Conservation (phyloP, 1,139 yeast genomes). For the Nakaseomyces bracarensis region DNA sequence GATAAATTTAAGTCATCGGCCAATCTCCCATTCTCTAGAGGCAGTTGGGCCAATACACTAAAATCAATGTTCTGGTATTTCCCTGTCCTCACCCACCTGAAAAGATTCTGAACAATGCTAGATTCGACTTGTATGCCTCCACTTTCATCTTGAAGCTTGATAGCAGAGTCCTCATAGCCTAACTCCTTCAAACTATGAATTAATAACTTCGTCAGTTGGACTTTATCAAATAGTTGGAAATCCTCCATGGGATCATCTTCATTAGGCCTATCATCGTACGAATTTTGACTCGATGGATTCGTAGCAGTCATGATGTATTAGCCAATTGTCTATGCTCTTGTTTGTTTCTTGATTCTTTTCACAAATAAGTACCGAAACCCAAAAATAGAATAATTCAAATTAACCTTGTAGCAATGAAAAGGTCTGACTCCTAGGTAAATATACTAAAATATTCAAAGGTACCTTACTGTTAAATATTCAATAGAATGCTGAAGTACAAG, state of each 20-base stretch:
- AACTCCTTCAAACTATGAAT: conserved; percentile 44
- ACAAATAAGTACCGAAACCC: too few relatives aligned
- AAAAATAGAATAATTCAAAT: too few relatives aligned
- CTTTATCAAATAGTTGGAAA: conserved; percentile 22
- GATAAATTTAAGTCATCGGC: neutral
- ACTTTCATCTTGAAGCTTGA: conserved; percentile 35
- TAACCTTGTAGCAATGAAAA: too few relatives aligned
- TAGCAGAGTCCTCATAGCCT: conserved; percentile 39
- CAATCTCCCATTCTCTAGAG: conserved; percentile 14
- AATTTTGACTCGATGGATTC: neutral
- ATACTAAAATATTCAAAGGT: too few relatives aligned
- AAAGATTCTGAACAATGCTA: conserved; percentile 36
- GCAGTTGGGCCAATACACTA: conserved; percentile 19
- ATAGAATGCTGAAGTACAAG: too few relatives aligned
- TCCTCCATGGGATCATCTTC: conserved; percentile 3
- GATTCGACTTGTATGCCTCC: conserved; percentile 38
- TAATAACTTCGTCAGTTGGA: conserved; percentile 42
- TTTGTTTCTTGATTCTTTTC: too few relatives aligned
- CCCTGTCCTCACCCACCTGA: conserved; percentile 15
- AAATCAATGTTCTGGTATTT: conserved; percentile 8
- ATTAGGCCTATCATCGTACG: neutral
- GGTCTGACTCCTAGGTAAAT: too few relatives aligned
- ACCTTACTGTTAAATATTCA: too few relatives aligned
- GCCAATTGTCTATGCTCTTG: neutral
- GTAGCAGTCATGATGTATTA: neutral